Base-by-base conservation (phyloP, 2,329 filamentous ascomycete species). In the Botryotinia calthae region DNA sequence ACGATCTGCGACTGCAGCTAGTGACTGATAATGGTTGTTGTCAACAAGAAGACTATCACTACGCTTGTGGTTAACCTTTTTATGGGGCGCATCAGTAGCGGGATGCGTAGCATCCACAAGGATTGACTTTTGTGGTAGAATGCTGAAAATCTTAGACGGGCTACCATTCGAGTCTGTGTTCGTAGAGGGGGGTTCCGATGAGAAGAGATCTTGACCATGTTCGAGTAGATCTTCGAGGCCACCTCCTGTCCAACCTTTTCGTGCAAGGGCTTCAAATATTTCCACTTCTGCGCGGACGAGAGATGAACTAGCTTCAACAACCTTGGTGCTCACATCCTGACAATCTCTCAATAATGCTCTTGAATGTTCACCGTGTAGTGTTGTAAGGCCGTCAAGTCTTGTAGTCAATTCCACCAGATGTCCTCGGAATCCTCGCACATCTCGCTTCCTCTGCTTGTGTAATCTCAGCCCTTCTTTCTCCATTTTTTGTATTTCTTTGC, bases 231-330 rank as follows among this genome's bases (percentile, higher is more conserved):
- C 89, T 73, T 91, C 90, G 42, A 92, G 82, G 0, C 90, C 90
- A 44, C 89, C 90, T 54, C 90, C 90, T 31, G 83, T 87, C 90
- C 89, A 91, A 12, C 90, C 90, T 78, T 92, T 92, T 74, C 89
- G 83, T 31, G 90, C 89, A 37, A 92, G 82, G 37, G 87, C 84
- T 82, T 92, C 90, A 73, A 91, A 91, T 42, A 92, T 91, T 81
- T 92, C 90, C 31, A 92, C 87, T 82, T 92, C 90, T 71, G 90
- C 90, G 28, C 90, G 84, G 20, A 91, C 89, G 18, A 92, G 84
- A 74, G 87, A 89, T 78, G 89, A 90, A 77, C 87, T 87, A 28
- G 89, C 88, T 72, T 91, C 89, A 28, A 90, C 85, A 76, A 91
- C 90, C 75, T 85, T 84, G 40, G 81, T 84, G 77, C 88, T 90